Percentiles rank a stretch among this genome's conserved stretches.
Evolutionary conservation across 495 filamentous ascomycete species (phyloP).

Genomic region (Hyphodiscus hymeniophilus): DNA sequence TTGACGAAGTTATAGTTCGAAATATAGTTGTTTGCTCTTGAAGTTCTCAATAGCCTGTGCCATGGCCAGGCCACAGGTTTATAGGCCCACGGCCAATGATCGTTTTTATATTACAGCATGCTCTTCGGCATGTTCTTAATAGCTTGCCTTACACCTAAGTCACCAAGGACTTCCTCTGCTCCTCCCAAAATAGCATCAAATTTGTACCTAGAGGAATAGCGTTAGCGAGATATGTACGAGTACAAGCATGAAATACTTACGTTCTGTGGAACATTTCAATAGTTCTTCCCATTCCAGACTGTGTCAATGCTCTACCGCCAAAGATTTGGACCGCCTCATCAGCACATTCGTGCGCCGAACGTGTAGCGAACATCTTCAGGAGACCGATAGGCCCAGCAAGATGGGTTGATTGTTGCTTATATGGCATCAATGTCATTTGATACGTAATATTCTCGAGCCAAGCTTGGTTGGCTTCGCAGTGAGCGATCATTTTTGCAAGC

Average conservation of each 20-base stretch:
- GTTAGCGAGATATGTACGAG: neutral
- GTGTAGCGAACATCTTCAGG: conserved; percentile 70
- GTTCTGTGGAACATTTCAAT: conserved; percentile 66
- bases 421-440: conserved; percentile 84
- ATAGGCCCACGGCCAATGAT: too few species aligned
- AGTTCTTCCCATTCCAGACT: conserved; percentile 72
- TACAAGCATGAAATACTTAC: neutral
- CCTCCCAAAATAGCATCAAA: conserved; percentile 84
- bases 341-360: conserved; percentile 71
- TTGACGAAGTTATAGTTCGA: too few species aligned
- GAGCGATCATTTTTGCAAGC: conserved; percentile 81
- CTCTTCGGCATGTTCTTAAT: conserved; percentile 77
- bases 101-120: conserved; percentile 47
- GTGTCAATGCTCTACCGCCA: conserved; percentile 72
- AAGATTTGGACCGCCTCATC: conserved; percentile 82
- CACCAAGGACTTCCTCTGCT: conserved; percentile 75
- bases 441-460: conserved; percentile 81
- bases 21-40: too few species aligned
- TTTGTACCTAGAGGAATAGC: conserved; percentile 59
- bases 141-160: conserved; percentile 76
- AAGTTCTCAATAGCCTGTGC: neutral
- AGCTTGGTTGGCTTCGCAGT: conserved; percentile 71
- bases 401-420: conserved; percentile 65
- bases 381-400: conserved; percentile 78
- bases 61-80: too few species aligned